Percentiles rank a stretch among this genome's conserved stretches.
Evolutionary conservation across 306 rosid species (phyloP).

Genomic region (Astragalus membranaceus): DNA sequence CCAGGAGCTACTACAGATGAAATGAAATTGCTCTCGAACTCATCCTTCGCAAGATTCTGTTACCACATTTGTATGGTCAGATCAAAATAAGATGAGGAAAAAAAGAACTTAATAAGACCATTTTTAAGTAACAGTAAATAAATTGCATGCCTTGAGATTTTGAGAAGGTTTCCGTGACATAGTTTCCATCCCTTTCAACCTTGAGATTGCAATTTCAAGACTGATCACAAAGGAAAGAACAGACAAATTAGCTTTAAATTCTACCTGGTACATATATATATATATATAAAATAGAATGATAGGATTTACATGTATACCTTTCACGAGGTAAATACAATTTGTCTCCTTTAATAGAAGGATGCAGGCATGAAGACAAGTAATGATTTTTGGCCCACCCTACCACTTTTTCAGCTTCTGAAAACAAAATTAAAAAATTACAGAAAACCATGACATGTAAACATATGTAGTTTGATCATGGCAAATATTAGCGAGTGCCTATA

Average conservation of each 20-base stretch:
- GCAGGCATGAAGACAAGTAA: slow-evolving; percentile 63
- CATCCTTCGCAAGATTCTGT: slow-evolving; percentile 94
- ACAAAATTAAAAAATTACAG: neutral
- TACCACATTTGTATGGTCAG: slow-evolving; percentile 17
- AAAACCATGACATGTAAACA: neutral
- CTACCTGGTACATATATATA: neutral
- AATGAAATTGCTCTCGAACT: slow-evolving; percentile 86
- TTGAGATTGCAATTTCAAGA: slow-evolving; percentile 73
- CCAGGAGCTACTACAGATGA: slow-evolving; percentile 92
- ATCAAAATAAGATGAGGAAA: neutral
- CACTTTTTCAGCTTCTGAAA: slow-evolving; percentile 91
- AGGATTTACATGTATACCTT: slow-evolving; percentile 48
- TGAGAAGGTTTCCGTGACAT: slow-evolving; percentile 65
- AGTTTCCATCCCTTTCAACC: slow-evolving; percentile 78
- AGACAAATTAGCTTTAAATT: slow-evolving; percentile 17
- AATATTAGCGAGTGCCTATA: neutral
- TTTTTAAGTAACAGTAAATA: neutral
- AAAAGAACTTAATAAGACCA: neutral
- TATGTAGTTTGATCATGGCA: neutral
- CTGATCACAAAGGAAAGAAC: slow-evolving; percentile 39
- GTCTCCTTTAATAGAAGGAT: slow-evolving; percentile 74
- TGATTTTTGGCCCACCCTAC: slow-evolving; percentile 96
- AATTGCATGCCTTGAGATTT: slow-evolving; percentile 69
- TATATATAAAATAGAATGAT: neutral
- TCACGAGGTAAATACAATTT: slow-evolving; percentile 68